These are phyloP conservation scores for Pichia sp. DNA, from an alignment of 1,139 yeast genomes.

Conservation along the genomic window DNA sequence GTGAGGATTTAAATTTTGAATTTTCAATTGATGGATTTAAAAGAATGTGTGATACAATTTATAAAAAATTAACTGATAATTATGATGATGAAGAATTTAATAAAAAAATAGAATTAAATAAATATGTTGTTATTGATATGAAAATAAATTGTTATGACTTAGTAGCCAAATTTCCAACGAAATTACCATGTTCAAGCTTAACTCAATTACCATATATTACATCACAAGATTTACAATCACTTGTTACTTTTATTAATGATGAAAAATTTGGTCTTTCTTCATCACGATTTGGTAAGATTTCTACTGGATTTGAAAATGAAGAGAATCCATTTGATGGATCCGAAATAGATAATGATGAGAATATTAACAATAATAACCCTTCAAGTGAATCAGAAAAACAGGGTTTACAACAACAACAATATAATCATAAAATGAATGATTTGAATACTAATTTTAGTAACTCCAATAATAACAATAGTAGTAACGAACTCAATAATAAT, in stretches of 20 bases:
- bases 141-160: slow-evolving; percentile 57
- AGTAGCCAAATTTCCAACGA: slow-evolving; percentile 50
- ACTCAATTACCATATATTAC: slow-evolving; percentile 52
- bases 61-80: slow-evolving; percentile 11
- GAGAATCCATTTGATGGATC: slow-evolving; percentile 31
- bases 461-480: not conserved
- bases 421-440: too few relatives aligned
- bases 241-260: slow-evolving; percentile 54
- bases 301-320: slow-evolving; percentile 10
- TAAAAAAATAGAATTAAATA: slow-evolving; percentile 26
- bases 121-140: slow-evolving; percentile 60
- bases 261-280: slow-evolving; percentile 30
- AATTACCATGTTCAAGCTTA: slow-evolving; percentile 46
- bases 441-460: not conserved
- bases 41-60: slow-evolving; percentile 5
- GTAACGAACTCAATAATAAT: not conserved
- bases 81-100: slow-evolving; percentile 1
- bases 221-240: slow-evolving; percentile 52
- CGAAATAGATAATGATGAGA: slow-evolving; percentile 17
- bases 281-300: slow-evolving; percentile 5
- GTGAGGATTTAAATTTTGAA: slow-evolving; percentile 7
- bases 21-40: slow-evolving; percentile 12
- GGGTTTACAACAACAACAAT: too few relatives aligned
- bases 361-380: not conserved
- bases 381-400: too few relatives aligned